These are phyloP conservation scores for Xylaria curta DNA, from an alignment of 495 filamentous ascomycete species.

Conservation along the genomic window DNA sequence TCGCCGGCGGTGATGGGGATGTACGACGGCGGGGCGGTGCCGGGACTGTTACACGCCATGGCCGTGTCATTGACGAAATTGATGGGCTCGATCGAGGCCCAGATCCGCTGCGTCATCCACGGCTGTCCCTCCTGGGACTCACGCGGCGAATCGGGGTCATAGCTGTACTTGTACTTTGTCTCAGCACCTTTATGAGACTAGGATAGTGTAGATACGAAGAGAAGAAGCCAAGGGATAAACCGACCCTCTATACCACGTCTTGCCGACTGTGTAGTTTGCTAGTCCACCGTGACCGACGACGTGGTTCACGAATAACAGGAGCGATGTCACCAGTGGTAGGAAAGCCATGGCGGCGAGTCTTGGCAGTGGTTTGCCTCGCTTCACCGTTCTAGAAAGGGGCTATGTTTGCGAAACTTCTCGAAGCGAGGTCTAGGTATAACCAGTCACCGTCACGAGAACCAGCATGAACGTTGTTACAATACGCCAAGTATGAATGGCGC, in stretches of 20 bases:
- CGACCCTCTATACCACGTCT: conserved; percentile 57
- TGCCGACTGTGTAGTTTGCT: conserved; percentile 56
- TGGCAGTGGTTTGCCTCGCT: not conserved
- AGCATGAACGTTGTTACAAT: not conserved
- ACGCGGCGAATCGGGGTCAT: conserved; percentile 46
- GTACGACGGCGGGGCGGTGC: conserved; percentile 46
- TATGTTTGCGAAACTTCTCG: conserved; percentile 1
- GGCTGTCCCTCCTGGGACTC: conserved; percentile 47
- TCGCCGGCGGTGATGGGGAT: conserved; percentile 53
- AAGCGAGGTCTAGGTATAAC: conserved; percentile 13
- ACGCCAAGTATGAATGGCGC: not conserved
- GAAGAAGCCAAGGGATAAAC: conserved; percentile 2
- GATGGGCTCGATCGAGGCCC: conserved; percentile 54
- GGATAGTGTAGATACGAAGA: no score
- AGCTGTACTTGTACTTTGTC: conserved; percentile 34
- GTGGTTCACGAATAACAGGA: conserved; percentile 33
- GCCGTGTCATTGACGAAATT: conserved; percentile 44
- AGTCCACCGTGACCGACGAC: conserved; percentile 52
- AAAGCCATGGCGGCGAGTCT: conserved; percentile 5
- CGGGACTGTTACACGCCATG: conserved; percentile 54
- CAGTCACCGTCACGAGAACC: not conserved
- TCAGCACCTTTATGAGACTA: not conserved
- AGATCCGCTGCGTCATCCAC: conserved; percentile 54
- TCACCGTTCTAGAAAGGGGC: not conserved
- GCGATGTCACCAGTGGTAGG: conserved; percentile 33